Evolutionary conservation across 306 rosid genomes (phyloP).

Genomic region (Malus asiatica): DNA sequence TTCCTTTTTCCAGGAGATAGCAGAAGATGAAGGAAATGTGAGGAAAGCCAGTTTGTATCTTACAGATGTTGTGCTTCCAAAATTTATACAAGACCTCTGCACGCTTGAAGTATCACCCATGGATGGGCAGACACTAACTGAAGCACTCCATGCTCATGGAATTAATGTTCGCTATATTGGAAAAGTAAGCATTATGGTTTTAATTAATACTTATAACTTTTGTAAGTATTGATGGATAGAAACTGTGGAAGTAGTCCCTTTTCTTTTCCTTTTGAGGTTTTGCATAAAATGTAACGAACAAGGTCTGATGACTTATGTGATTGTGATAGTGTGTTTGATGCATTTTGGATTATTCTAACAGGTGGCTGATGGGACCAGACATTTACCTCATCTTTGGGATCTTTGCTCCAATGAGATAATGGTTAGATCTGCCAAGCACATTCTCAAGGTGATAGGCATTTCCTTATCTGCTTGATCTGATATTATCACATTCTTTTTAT

Average conservation of each 20-base stretch:
- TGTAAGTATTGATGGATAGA: neutral
- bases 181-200: slow-evolving; percentile 46
- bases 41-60: slow-evolving; percentile 76
- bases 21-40: slow-evolving; percentile 80
- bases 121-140: slow-evolving; percentile 98
- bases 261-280: neutral
- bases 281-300: neutral
- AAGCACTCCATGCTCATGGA: slow-evolving; percentile 98
- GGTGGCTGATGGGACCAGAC: slow-evolving; percentile 94
- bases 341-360: slow-evolving; percentile 23
- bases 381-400: slow-evolving; percentile 93
- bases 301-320: neutral
- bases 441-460: slow-evolving; percentile 61
- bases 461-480: slow-evolving; percentile 3
- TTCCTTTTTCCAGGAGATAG: slow-evolving; percentile 58
- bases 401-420: slow-evolving; percentile 88
- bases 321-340: slow-evolving; percentile 16
- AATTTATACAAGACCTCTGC: slow-evolving; percentile 93
- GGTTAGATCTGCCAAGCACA: slow-evolving; percentile 93
- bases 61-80: slow-evolving; percentile 75
- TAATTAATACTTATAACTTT: neutral
- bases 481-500: neutral
- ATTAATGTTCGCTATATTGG: slow-evolving; percentile 94
- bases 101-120: slow-evolving; percentile 97
- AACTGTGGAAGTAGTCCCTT: neutral